Percentiles rank a stretch among this genome's conserved stretches.
Conservation (phyloP, 257 asterid genomes). For the Dorcoceras hygrometricum region DNA sequence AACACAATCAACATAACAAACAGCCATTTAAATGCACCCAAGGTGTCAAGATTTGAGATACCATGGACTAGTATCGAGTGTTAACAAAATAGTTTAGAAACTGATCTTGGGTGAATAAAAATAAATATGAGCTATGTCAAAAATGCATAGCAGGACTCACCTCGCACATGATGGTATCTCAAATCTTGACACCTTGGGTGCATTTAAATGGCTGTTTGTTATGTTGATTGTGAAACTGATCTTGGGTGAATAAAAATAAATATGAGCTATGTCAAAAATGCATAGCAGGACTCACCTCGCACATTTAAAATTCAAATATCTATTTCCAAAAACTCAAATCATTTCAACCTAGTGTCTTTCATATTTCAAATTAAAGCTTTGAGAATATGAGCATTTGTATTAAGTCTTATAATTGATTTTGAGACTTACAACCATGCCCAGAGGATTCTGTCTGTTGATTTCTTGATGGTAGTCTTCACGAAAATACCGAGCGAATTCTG, state of each 20-base stretch:
- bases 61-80: neutral
- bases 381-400: constrained; percentile 2
- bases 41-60: neutral
- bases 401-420: constrained; percentile 13
- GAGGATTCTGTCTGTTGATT: constrained; percentile 91
- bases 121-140: constrained; percentile 8
- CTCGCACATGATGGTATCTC: neutral
- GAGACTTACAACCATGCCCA: constrained; percentile 99
- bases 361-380: neutral
- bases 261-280: constrained; percentile 11
- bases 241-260: constrained; percentile 5
- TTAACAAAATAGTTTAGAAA: constrained; percentile 15
- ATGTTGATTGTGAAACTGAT: constrained; percentile 13
- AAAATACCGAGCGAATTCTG: constrained; percentile 89
- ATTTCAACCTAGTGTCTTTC: neutral
- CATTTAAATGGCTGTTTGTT: constrained; percentile 12
- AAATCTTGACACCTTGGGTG: neutral
- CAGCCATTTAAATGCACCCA: neutral
- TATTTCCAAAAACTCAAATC: neutral
- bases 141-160: constrained; percentile 14
- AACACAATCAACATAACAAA: constrained; percentile 15
- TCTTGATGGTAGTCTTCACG: constrained; percentile 97
- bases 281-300: too few relatives aligned
- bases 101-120: constrained; percentile 7
- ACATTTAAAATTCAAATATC: too few relatives aligned